Evolutionary conservation across 352 stramenopile genomes (phyloP).

Genomic region (Aphanomyces astaci): DNA sequence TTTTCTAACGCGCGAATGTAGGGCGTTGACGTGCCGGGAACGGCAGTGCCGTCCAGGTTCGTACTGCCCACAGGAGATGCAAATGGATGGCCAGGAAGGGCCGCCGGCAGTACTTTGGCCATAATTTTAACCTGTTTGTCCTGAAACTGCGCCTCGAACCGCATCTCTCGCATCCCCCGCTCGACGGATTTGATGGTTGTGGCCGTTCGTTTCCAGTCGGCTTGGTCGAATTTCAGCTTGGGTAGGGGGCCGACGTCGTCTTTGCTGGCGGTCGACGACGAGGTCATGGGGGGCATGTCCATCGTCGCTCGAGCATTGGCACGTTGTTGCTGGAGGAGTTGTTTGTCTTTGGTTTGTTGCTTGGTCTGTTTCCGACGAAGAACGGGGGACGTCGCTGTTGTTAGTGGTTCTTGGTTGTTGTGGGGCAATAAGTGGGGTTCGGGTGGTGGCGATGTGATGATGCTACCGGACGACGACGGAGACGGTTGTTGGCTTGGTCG

Average conservation of each 20-base stretch:
- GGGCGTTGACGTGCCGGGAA: constrained; percentile 26
- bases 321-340: neutral
- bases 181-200: constrained; percentile 1
- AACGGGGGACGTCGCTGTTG: neutral
- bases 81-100: constrained; percentile 22
- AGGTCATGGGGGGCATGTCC: constrained; percentile 6
- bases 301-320: neutral
- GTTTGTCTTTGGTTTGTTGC: neutral
- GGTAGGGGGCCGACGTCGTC: constrained; percentile 18
- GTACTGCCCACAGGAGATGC: neutral
- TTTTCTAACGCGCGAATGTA: constrained; percentile 24
- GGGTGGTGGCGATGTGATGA: too few relatives aligned
- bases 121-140: constrained; percentile 30
- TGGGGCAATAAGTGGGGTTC: constrained; percentile 6
- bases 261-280: neutral
- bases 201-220: neutral
- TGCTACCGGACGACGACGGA: too few relatives aligned
- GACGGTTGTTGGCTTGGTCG: constrained; percentile 39
- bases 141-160: constrained; percentile 21
- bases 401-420: neutral
- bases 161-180: constrained; percentile 3
- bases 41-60: neutral
- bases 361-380: neutral
- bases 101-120: constrained; percentile 26
- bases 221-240: neutral